Conservation (phyloP, 2,329 filamentous ascomycete genomes). For the Fusarium sp. region DNA sequence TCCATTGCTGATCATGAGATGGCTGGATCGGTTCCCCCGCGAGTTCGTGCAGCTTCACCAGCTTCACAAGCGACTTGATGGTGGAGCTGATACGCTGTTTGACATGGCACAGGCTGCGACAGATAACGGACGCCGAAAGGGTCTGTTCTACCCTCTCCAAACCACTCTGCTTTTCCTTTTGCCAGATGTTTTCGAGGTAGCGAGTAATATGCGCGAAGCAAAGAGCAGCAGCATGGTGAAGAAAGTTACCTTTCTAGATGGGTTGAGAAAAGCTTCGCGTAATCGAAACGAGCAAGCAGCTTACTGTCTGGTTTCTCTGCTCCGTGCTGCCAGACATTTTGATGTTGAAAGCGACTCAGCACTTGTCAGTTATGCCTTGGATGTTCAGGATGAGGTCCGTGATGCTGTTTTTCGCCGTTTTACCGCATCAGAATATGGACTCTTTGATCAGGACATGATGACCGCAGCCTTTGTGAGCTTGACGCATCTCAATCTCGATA, state of each 20-base stretch:
- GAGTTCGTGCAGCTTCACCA: slow-evolving; percentile 73
- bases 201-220: slow-evolving; percentile 71
- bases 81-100: slow-evolving; percentile 72
- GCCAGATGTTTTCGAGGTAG: slow-evolving; percentile 75
- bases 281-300: slow-evolving; percentile 73
- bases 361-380: slow-evolving; percentile 72
- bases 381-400: slow-evolving; percentile 74
- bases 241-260: slow-evolving; percentile 72
- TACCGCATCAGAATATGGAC: slow-evolving; percentile 55
- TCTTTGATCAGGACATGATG: slow-evolving; percentile 71
- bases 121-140: slow-evolving; percentile 65
- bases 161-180: slow-evolving; percentile 69
- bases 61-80: slow-evolving; percentile 69
- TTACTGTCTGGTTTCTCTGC: slow-evolving; percentile 70
- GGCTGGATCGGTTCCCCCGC: slow-evolving; percentile 71
- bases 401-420: slow-evolving; percentile 71
- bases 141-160: slow-evolving; percentile 69
- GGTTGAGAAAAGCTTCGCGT: slow-evolving; percentile 68
- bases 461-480: slow-evolving; percentile 74
- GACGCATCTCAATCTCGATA: slow-evolving; percentile 68
- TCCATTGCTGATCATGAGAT: slow-evolving; percentile 71
- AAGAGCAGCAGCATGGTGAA: slow-evolving; percentile 71
- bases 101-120: slow-evolving; percentile 72
- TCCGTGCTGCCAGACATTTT: slow-evolving; percentile 72
- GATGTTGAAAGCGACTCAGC: slow-evolving; percentile 69